Conservation (phyloP, 2,329 filamentous ascomycete genomes). For the Metarhizium anisopliae region DNA sequence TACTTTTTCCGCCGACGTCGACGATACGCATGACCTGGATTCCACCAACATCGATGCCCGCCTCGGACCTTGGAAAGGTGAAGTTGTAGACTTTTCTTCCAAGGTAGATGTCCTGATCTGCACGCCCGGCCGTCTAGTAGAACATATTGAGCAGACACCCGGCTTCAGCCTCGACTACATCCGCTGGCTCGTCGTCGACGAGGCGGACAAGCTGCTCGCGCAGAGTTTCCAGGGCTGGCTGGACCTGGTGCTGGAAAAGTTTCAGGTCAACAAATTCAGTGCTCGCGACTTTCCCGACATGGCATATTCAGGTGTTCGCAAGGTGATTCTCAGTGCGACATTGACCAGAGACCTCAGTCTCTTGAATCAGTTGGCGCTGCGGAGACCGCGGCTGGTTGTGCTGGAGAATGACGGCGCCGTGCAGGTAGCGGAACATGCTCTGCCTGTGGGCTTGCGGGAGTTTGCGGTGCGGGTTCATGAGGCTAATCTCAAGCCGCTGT, state of each 20-base stretch:
- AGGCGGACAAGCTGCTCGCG: constrained; percentile 84
- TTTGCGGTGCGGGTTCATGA: constrained; percentile 60
- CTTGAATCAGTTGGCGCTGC: constrained; percentile 62
- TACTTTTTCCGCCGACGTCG: constrained; percentile 6
- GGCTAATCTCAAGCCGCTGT: constrained; percentile 67
- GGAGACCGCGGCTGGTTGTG: constrained; percentile 66
- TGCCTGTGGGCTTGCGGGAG: constrained; percentile 59
- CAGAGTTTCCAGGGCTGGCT: constrained; percentile 94
- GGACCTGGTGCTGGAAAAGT: constrained; percentile 55
- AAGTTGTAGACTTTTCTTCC: constrained; percentile 57
- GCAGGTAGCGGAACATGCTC: constrained; percentile 33
- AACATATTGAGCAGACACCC: constrained; percentile 76
- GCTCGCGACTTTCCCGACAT: constrained; percentile 45
- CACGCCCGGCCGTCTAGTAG: constrained; percentile 84
- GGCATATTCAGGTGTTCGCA: constrained; percentile 52
- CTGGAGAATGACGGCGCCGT: constrained; percentile 51
- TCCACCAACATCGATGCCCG: constrained; percentile 17
- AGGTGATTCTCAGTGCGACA: constrained; percentile 83
- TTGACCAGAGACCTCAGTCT: constrained; percentile 83
- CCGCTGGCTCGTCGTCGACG: constrained; percentile 85
- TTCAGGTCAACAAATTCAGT: constrained; percentile 40
- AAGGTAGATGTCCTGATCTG: constrained; percentile 84
- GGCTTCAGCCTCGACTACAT: constrained; percentile 73
- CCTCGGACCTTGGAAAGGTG: constrained; percentile 26
- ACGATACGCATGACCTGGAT: constrained; percentile 13